Conservation (phyloP, 23 red algal genomes). For the Gracilariopsis chorda region DNA sequence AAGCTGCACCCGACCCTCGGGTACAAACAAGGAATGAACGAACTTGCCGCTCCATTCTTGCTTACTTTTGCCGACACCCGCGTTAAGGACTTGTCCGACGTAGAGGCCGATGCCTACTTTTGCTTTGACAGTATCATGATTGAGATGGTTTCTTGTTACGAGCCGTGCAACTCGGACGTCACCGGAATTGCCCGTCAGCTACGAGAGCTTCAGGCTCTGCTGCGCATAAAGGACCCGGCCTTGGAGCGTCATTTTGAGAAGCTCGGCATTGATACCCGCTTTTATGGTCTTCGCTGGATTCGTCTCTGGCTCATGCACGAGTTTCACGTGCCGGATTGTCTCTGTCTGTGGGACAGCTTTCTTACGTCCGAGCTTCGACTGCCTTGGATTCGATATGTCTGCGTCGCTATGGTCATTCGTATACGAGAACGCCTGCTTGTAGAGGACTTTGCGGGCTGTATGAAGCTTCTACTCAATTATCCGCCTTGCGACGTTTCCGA, state of each 20-base stretch:
- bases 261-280: constrained; percentile 59
- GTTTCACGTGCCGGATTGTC: constrained; percentile 57
- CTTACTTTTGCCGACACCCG: constrained; percentile 54
- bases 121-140: constrained; percentile 49
- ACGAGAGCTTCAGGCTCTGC: constrained; percentile 31
- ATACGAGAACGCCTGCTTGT: constrained; percentile 44
- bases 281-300: constrained; percentile 73
- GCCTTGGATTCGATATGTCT: constrained; percentile 69
- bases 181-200: constrained; percentile 43
- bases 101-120: constrained; percentile 75
- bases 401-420: constrained; percentile 53
- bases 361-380: constrained; percentile 65
- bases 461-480: constrained; percentile 77
- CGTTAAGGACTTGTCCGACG: constrained; percentile 35
- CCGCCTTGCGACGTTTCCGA: constrained; percentile 49
- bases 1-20: constrained; percentile 46
- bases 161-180: background rate
- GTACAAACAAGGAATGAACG: constrained; percentile 90
- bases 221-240: constrained; percentile 58
- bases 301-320: constrained; percentile 78
- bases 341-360: constrained; percentile 69
- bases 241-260: constrained; percentile 57
- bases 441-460: constrained; percentile 52
- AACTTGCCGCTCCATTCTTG: constrained; percentile 69
- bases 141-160: constrained; percentile 45